Evolutionary conservation across 2,329 filamentous ascomycete species (phyloP).

Genomic region (Fusarium sp.): DNA sequence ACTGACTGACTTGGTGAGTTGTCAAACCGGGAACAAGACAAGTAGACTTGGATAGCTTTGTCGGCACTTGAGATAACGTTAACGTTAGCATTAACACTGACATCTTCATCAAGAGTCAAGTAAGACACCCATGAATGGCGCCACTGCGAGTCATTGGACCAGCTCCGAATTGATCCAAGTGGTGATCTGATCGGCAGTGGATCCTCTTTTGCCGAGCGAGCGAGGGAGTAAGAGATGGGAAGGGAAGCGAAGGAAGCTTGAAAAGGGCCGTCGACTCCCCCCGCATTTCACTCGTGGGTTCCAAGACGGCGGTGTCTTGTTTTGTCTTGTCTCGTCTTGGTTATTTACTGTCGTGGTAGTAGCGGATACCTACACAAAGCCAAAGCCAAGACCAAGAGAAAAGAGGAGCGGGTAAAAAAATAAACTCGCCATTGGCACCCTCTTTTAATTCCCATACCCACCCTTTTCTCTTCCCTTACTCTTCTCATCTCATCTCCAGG

Average conservation of each 20-base stretch:
- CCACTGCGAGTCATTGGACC: constrained; percentile 48
- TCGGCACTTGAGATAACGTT: constrained; percentile 1
- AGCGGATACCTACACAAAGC: too few relatives aligned
- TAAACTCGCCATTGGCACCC: constrained; percentile 29
- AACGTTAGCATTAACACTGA: too few relatives aligned
- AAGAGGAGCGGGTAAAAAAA: constrained; percentile 21
- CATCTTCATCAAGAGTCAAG: constrained; percentile 8
- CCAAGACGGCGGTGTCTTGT: constrained; percentile 24
- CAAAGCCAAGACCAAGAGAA: constrained; percentile 18
- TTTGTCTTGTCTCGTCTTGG: background rate
- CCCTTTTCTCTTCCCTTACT: constrained; percentile 24
- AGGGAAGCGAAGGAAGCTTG: constrained; percentile 8
- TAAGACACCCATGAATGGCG: constrained; percentile 28
- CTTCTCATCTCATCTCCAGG: constrained; percentile 16
- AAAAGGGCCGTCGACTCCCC: constrained; percentile 45
- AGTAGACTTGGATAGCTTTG: constrained; percentile 13
- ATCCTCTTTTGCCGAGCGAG: constrained; percentile 35
- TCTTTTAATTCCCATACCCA: constrained; percentile 20
- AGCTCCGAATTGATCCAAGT: constrained; percentile 18
- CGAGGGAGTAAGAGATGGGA: background rate
- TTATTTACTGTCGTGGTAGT: constrained; percentile 12
- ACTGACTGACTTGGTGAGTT: constrained; percentile 24
- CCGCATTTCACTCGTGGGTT: constrained; percentile 43
- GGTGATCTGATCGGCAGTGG: constrained; percentile 50
- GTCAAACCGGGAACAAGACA: constrained; percentile 15